Evolutionary conservation across 208 protist species (phyloP).

Genomic region (Entamoeba dispar): DNA sequence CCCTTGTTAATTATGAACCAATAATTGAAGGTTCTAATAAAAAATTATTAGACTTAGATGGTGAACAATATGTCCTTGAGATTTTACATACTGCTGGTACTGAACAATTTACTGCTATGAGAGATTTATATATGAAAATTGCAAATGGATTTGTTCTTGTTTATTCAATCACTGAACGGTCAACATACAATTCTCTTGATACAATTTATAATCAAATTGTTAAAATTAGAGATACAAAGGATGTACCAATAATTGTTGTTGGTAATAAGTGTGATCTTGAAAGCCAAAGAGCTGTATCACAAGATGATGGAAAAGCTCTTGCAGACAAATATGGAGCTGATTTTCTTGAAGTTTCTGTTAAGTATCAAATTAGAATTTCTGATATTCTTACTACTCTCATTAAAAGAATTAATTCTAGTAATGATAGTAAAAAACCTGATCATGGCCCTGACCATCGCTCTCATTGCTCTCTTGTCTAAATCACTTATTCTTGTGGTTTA

Average conservation of each 20-base stretch:
- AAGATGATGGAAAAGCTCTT: neutral
- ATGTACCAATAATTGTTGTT: neutral
- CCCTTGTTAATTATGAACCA: neutral
- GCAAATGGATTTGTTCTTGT: constrained; percentile 51
- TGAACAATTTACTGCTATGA: constrained; percentile 43
- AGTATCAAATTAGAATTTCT: constrained; percentile 24
- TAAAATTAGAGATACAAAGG: neutral
- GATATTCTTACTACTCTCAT: constrained; percentile 24
- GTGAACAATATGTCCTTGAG: neutral
- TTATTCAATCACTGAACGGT: constrained; percentile 16
- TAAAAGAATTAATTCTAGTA: too few species aligned
- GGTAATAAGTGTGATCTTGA: neutral
- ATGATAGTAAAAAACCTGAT: too few species aligned
- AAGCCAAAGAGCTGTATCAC: neutral
- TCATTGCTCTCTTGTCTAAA: too few species aligned
- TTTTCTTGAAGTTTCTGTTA: neutral
- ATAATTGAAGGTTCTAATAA: neutral
- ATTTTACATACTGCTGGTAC: neutral
- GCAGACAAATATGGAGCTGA: neutral
- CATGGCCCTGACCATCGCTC: too few species aligned
- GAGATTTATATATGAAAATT: constrained; percentile 32
- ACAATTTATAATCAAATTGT: neutral
- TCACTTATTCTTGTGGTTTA: too few species aligned
- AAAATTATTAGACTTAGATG: neutral
- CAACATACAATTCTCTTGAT: neutral